phyloP scores from a whole-genome alignment of 305 asterid genomes.

The Solanum hybrid region DNA sequence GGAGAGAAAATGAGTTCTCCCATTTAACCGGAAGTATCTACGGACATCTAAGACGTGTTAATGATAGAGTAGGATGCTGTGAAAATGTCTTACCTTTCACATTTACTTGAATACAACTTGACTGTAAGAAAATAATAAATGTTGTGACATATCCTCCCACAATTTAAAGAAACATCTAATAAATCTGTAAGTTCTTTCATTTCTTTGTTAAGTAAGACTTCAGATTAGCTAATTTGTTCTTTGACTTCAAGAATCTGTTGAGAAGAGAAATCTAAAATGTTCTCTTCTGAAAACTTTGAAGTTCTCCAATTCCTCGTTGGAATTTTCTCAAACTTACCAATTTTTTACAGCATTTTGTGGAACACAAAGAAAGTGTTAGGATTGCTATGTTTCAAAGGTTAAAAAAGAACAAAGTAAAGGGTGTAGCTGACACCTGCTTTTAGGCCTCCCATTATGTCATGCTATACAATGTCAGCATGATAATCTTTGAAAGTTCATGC shows the following conservation, averaged over 20 bases:
- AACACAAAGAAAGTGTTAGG: not conserved
- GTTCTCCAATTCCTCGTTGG: not conserved
- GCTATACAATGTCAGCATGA: not conserved
- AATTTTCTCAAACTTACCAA: not conserved
- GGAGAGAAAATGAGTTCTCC: not conserved
- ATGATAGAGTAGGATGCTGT: not conserved
- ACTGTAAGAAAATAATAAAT: not conserved
- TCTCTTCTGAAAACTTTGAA: not conserved
- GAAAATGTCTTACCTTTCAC: not conserved
- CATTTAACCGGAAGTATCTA: not conserved
- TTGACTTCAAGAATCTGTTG: not conserved
- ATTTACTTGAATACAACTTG: not conserved
- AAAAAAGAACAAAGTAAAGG: not conserved
- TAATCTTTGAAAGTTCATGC: not conserved
- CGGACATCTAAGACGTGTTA: not conserved
- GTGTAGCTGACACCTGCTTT: not conserved
- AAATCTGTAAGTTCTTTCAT: not conserved
- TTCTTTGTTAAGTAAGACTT: not conserved
- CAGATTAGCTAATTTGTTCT: not conserved
- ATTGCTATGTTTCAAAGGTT: not conserved
- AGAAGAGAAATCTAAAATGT: not conserved
- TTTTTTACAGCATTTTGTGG: not conserved
- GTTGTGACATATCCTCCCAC: not conserved
- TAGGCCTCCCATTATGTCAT: not conserved
- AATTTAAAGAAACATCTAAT: not conserved